phyloP scores from a whole-genome alignment of 2,329 filamentous ascomycete species.

The Trichoderma asperellum region DNA sequence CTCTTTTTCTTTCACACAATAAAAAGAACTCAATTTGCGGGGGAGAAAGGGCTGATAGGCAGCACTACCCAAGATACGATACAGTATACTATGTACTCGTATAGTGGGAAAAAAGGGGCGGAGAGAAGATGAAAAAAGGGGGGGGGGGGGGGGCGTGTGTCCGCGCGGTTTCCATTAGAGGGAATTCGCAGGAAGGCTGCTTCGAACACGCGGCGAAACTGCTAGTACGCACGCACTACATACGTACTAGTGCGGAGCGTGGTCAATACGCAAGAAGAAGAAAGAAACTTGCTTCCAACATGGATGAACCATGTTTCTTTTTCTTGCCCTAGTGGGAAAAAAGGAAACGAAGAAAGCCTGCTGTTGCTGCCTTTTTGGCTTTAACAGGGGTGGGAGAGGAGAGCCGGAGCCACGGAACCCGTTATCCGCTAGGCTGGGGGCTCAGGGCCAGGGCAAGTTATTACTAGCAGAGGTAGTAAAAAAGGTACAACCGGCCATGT shows the following conservation, averaged over 20 bases:
- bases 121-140: too few relatives aligned
- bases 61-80: neutral
- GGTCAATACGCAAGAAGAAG: neutral
- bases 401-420: neutral
- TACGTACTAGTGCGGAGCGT: too few relatives aligned
- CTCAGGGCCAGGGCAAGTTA: neutral
- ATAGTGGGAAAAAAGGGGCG: neutral
- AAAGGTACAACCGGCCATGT: too few relatives aligned
- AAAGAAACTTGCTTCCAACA: neutral
- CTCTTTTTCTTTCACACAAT: neutral
- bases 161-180: neutral
- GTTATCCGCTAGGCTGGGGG: neutral
- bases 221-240: neutral
- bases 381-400: neutral
- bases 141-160: neutral
- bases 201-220: neutral
- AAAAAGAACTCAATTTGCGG: neutral
- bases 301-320: constrained; percentile 3
- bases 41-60: neutral
- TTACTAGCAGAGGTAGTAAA: too few relatives aligned
- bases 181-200: constrained; percentile 16
- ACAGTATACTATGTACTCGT: too few relatives aligned
- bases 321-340: neutral
- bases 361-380: neutral
- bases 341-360: neutral